phyloP scores from a whole-genome alignment of 495 filamentous ascomycete genomes.

The Aspergillus sclerotioniger region DNA sequence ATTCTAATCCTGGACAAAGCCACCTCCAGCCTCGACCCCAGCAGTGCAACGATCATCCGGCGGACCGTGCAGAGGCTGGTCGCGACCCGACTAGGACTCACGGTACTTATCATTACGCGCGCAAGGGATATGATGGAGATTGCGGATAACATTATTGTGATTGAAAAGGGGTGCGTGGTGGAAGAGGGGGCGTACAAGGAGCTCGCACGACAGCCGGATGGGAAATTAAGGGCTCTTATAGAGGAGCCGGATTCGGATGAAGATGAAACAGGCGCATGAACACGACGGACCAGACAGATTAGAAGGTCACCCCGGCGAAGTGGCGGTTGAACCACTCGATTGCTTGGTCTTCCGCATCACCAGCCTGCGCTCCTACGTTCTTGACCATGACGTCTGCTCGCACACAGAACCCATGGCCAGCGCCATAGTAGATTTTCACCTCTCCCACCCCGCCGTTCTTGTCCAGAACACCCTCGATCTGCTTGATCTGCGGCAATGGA shows the following conservation, averaged over 20 bases:
- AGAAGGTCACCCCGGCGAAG: conserved; percentile 13
- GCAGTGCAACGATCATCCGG: conserved; percentile 65
- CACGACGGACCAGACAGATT: neutral
- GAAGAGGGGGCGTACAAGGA: conserved; percentile 63
- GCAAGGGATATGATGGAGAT: conserved; percentile 77
- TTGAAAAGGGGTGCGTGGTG: conserved; percentile 65
- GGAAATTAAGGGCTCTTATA: conserved; percentile 39
- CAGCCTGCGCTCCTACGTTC: conserved; percentile 40
- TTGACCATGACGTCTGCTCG: conserved; percentile 43
- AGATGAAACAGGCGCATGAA: neutral
- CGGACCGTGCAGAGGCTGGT: conserved; percentile 54
- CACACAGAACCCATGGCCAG: conserved; percentile 61
- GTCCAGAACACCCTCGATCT: conserved; percentile 36
- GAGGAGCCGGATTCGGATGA: conserved; percentile 14
- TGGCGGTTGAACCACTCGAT: conserved; percentile 52
- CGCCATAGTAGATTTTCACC: conserved; percentile 53
- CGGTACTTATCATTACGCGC: conserved; percentile 74
- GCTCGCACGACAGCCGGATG: conserved; percentile 40
- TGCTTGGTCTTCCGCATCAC: conserved; percentile 52
- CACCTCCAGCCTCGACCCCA: conserved; percentile 74
- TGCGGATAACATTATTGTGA: conserved; percentile 65
- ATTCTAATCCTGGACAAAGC: conserved; percentile 86
- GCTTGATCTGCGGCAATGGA: conserved; percentile 13
- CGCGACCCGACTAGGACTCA: conserved; percentile 33
- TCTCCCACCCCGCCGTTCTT: conserved; percentile 37